Percentiles rank a stretch among this genome's conserved stretches.
Evolutionary conservation across 2,329 filamentous ascomycete genomes (phyloP).

Genomic region (Penicillium sp.): DNA sequence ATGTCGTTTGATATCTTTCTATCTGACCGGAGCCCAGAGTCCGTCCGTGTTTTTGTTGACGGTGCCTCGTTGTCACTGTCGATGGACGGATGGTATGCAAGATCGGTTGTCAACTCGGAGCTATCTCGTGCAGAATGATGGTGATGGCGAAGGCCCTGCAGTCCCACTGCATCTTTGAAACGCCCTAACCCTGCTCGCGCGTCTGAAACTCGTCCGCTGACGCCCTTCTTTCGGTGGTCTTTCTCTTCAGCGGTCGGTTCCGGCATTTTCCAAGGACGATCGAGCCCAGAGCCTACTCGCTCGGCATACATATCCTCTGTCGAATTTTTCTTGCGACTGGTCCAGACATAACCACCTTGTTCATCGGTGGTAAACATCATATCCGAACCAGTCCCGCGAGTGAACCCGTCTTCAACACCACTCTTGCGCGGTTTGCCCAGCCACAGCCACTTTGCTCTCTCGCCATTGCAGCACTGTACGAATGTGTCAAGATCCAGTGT

Average conservation of each 20-base stretch:
- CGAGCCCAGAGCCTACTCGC: slow-evolving; percentile 24
- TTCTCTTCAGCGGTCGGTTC: slow-evolving; percentile 32
- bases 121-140: slow-evolving; percentile 33
- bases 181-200: slow-evolving; percentile 72
- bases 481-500: slow-evolving; percentile 83
- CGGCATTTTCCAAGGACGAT: slow-evolving; percentile 25
- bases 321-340: slow-evolving; percentile 33
- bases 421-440: slow-evolving; percentile 72
- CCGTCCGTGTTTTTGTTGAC: slow-evolving; percentile 8
- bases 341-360: slow-evolving; percentile 41
- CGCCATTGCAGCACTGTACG: slow-evolving; percentile 65
- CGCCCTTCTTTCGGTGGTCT: slow-evolving; percentile 56
- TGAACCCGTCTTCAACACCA: slow-evolving; percentile 25
- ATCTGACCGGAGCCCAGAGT: slow-evolving; percentile 14
- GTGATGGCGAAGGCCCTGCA: slow-evolving; percentile 34
- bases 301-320: slow-evolving; percentile 33
- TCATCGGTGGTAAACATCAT: slow-evolving; percentile 41
- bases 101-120: slow-evolving; percentile 24
- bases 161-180: slow-evolving; percentile 74
- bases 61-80: slow-evolving; percentile 25
- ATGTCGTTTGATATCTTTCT: slow-evolving; percentile 15
- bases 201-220: slow-evolving; percentile 69
- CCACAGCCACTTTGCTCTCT: slow-evolving; percentile 89
- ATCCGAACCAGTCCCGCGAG: slow-evolving; percentile 28
- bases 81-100: slow-evolving; percentile 21